Conservation (phyloP, 2,329 filamentous ascomycete genomes). For the Scedosporium dehoogii region DNA sequence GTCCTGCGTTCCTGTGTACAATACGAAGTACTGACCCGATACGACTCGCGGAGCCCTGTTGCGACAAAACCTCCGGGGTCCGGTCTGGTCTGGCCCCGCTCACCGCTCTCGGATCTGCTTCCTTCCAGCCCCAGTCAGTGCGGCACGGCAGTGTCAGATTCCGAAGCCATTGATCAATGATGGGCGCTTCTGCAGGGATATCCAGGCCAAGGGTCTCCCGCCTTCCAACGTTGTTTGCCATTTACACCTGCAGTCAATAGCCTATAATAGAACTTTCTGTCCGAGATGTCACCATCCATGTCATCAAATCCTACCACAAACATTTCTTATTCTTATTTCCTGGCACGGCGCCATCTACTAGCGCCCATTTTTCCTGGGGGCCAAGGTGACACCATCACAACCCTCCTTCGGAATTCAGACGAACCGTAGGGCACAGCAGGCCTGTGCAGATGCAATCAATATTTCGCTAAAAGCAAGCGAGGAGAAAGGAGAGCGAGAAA, state of each 20-base stretch:
- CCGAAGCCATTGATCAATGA: background rate
- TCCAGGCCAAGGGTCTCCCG: background rate
- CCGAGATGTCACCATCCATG: background rate
- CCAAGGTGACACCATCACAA: background rate
- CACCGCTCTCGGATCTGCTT: background rate
- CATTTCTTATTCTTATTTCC: background rate
- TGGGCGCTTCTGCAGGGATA: background rate
- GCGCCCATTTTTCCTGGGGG: background rate
- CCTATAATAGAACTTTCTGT: background rate
- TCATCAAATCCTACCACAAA: background rate
- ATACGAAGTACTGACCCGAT: no score
- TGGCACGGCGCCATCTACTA: background rate
- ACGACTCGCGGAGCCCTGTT: background rate
- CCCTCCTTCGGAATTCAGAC: background rate
- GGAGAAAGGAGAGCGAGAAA: background rate
- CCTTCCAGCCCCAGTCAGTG: conserved; percentile 1
- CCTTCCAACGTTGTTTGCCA: background rate
- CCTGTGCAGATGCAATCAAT: background rate
- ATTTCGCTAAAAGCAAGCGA: background rate
- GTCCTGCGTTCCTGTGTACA: no score
- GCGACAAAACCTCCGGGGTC: background rate
- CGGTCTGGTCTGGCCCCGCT: background rate
- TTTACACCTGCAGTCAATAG: no score
- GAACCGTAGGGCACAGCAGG: background rate
- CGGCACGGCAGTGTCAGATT: background rate